Evolutionary conservation across 1,284 basidiomycete genomes (phyloP).

Genomic region (Malassezia sympodialis): DNA sequence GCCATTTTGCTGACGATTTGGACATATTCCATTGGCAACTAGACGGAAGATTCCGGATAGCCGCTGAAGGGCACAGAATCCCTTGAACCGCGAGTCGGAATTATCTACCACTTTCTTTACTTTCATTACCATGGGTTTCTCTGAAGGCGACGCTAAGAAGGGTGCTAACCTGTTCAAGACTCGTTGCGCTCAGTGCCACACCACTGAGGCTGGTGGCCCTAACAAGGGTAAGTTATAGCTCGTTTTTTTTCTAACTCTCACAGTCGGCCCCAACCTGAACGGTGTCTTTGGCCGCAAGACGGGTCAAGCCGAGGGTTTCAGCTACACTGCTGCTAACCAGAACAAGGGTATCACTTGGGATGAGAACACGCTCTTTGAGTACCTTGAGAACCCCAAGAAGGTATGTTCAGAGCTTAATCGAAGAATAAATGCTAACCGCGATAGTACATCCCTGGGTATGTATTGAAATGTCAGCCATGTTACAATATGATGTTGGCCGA

Average conservation of each 20-base stretch:
- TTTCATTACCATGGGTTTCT: constrained; percentile 28
- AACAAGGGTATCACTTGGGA: constrained; percentile 84
- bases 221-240: constrained; percentile 55
- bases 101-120: background rate
- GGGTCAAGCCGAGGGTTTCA: constrained; percentile 74
- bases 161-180: constrained; percentile 54
- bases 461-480: background rate
- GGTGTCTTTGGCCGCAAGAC: constrained; percentile 79
- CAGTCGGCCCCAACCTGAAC: constrained; percentile 86
- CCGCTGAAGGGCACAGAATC: background rate
- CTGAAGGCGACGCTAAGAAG: constrained; percentile 39
- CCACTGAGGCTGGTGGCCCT: constrained; percentile 67
- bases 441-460: constrained; percentile 51
- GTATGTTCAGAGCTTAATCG: constrained; percentile 1
- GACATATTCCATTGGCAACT: background rate
- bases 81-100: background rate
- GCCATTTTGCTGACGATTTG: background rate
- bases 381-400: constrained; percentile 87
- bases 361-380: constrained; percentile 80
- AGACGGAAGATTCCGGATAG: constrained; percentile 8
- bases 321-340: constrained; percentile 89
- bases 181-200: constrained; percentile 96
- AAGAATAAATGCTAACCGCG: background rate
- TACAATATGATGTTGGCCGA: background rate
- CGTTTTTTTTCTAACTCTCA: constrained; percentile 18